Evolutionary conservation across 148 eudicot species (phyloP).

Genomic region (Simmondsia chinensis): DNA sequence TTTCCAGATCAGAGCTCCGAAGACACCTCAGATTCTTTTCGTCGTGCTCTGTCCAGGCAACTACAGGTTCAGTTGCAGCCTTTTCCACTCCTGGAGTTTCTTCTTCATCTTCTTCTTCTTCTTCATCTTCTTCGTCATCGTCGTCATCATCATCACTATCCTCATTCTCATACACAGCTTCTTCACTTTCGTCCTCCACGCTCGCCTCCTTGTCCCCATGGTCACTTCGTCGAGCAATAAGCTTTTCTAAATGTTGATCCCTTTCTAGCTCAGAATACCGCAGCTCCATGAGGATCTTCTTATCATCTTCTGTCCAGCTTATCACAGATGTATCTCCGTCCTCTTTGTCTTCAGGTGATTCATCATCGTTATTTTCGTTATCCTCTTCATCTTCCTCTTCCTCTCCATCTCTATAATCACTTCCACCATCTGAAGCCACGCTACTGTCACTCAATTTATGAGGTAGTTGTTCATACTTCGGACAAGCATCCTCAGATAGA

Average conservation of each 20-base stretch:
- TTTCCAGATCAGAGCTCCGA: constrained; percentile 44
- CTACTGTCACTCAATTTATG: constrained; percentile 16
- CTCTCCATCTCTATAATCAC: constrained; percentile 4
- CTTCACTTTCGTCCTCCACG: constrained; percentile 2
- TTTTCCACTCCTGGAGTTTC: constrained; percentile 11
- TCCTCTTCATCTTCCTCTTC: constrained; percentile 10
- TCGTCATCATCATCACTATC: constrained; percentile 17
- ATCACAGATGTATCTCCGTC: constrained; percentile 14
- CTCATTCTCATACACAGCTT: constrained; percentile 13
- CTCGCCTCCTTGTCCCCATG: background rate
- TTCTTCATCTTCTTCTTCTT: constrained; percentile 34
- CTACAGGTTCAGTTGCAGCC: constrained; percentile 20
- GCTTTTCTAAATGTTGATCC: constrained; percentile 34
- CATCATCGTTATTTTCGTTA: constrained; percentile 14
- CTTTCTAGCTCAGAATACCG: constrained; percentile 35
- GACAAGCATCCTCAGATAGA: constrained; percentile 14
- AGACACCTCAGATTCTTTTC: constrained; percentile 52
- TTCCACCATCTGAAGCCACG: constrained; percentile 10
- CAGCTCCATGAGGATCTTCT: constrained; percentile 30
- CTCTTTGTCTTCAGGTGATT: constrained; percentile 7
- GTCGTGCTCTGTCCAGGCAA: constrained; percentile 63
- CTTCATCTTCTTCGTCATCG: constrained; percentile 21
- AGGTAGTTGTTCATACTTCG: constrained; percentile 16
- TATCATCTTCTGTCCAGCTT: constrained; percentile 41
- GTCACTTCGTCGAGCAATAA: constrained; percentile 25